These are phyloP conservation scores for Thelonectria discophora DNA, from an alignment of 2,329 filamentous ascomycete genomes.

Conservation along the genomic window DNA sequence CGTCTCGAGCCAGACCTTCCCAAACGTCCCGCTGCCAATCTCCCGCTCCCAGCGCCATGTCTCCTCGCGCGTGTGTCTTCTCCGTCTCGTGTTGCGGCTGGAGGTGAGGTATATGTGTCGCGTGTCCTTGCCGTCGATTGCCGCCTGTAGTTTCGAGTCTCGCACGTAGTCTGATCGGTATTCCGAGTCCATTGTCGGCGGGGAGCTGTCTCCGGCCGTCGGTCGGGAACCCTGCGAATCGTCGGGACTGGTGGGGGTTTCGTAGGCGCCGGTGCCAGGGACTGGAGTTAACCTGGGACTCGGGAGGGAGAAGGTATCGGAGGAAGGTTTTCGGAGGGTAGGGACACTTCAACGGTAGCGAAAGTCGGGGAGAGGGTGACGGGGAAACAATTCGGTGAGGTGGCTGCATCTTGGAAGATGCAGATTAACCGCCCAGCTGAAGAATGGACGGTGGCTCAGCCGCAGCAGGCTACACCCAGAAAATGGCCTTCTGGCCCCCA, in stretches of 20 bases:
- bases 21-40: background rate
- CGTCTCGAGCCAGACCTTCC: constrained; percentile 7
- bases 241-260: too few relatives aligned
- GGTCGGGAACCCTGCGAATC: background rate
- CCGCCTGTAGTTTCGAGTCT: background rate
- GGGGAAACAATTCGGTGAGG: too few relatives aligned
- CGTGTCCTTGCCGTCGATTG: background rate
- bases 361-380: too few relatives aligned
- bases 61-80: background rate
- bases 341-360: too few relatives aligned
- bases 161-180: background rate
- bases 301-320: too few relatives aligned
- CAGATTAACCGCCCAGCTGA: background rate
- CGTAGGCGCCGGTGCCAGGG: too few relatives aligned
- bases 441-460: background rate
- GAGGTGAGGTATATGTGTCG: background rate
- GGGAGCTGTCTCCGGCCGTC: background rate
- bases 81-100: background rate
- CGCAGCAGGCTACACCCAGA: background rate
- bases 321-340: too few relatives aligned
- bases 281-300: too few relatives aligned
- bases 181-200: background rate
- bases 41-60: background rate
- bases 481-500: background rate
- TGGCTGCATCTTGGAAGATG: too few relatives aligned